Base-by-base conservation (phyloP, 495 filamentous ascomycete species). In the Hypoxylon intermedium region DNA sequence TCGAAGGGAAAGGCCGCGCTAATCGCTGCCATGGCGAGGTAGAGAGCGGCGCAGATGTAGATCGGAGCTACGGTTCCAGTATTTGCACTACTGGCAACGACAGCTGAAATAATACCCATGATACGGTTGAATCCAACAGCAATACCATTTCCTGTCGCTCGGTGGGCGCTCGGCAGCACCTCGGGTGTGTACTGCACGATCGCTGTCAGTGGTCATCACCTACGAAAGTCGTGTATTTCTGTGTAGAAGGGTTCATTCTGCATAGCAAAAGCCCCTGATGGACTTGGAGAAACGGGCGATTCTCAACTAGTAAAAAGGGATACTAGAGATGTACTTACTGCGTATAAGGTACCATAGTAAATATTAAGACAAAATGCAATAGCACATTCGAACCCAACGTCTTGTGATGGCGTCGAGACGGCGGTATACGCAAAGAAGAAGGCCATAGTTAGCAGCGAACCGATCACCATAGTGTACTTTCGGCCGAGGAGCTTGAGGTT, bases 341-440 rank as follows among this genome's bases (percentile, higher is more conserved):
- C 87, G 56, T 90, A 91, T 12, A 90, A 75, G 0, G 81, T 85
- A n/a, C 85, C 85, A 60, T 89, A 90, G 70, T 89, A 90, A 30
- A 89, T 83, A 43, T 89, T 89, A 46, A 89, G 68, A 42, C 79
- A 86, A 70, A 89, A 89, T 13, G 74, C 82, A 66, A 90, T 87
- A 18, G 82, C 74, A 60, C 86, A 89, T 6, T 79, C 86, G 63
- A 90, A 88, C 0, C 78, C 87, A 1, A 88, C 63, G 41, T 89
- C 84, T 67, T 89, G 76, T n/a, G 73, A 68, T 2, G 78, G 71
- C 6, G 76, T 87, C 18, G 79, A 75, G 16, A 90, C 83, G 50
- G 82, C 72, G 0, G 87, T 88, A 63, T 89, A 91, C 6, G 80
- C 83, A 60, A 90, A 89, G 72, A 89, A 88, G 70, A 90, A 89